Base-by-base conservation (phyloP, 1,139 yeast genomes). In the Tardiomyces depauwii region DNA sequence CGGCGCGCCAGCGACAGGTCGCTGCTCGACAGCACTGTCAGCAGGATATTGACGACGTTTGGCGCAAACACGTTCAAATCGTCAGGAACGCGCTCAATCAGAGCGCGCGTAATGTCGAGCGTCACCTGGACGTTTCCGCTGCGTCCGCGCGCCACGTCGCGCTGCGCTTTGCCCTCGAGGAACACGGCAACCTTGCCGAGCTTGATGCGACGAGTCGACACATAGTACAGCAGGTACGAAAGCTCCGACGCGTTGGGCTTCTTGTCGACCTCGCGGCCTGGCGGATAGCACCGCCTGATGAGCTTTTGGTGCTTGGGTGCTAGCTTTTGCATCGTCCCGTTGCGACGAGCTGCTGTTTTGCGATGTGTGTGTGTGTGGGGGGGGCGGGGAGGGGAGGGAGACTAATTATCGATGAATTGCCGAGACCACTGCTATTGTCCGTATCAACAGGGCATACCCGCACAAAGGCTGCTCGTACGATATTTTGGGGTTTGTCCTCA, bases 211-310 rank as follows among this genome's bases (percentile, higher is more conserved):
- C 97, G 73, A 7, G 96, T 83, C 40, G 94, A 81, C n/a, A 95
- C 96, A 63, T 89, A 89, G 68, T 85, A 91, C 40, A 89, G 67
- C 55, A 91, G 72, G 62, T 88, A 88, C 49, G 95, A 83, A 45
- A 93, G 72, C 63, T 91, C 97, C 14, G 95, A 86, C 1, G 94
- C 79, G 62, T 89, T 89, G 11, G 98, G 95, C 56, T 83, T 82
- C 66, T 88, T 88, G 56, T 88, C 96, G 6, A 76, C 74, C 7
- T 80, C 82, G 51, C 86, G 74, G 1, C 97, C 96, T 1, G 93
- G 77, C 2, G 96, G 98, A 62, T 89, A 91, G 68, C 98, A 91
- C 62, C 85, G 95, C 47, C 84, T 75, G 41, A 91, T 85, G 58
- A 89, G 73, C 60, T 84, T 82, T 64, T 88, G 96, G 63, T 89